Conservation (phyloP, 2,329 filamentous ascomycete species). For the Beauveria sp. region DNA sequence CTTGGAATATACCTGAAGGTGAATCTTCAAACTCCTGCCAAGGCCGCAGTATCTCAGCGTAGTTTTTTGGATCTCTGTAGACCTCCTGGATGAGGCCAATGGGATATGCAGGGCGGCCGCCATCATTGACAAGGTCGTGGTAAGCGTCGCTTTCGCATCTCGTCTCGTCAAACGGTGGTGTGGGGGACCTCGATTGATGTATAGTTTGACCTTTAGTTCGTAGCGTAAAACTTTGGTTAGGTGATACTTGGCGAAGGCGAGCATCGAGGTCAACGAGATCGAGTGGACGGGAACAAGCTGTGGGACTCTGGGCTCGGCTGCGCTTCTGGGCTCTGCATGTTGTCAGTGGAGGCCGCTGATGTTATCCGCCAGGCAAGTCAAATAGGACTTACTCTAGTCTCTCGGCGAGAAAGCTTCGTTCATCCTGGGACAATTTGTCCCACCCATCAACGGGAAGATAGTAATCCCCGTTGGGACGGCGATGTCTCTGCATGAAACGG, state of each 20-base stretch:
- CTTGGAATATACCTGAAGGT: not conserved
- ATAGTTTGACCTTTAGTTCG: not conserved
- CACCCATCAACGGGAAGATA: not conserved
- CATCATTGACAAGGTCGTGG: constrained; percentile 6
- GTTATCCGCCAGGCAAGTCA: too few species aligned
- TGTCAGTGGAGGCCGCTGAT: not conserved
- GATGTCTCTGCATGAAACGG: not conserved
- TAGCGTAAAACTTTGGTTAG: not conserved
- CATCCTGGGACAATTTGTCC: not conserved
- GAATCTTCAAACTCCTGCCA: not conserved
- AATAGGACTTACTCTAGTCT: not conserved
- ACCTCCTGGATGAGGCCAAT: not conserved
- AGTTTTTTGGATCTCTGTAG: not conserved
- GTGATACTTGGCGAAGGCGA: constrained; percentile 12
- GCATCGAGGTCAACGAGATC: constrained; percentile 17
- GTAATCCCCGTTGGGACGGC: not conserved
- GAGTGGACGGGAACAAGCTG: constrained; percentile 11
- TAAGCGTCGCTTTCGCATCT: not conserved
- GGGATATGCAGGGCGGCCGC: constrained; percentile 12
- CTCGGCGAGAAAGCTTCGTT: not conserved
- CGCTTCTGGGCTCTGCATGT: not conserved
- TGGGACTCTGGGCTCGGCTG: constrained; percentile 2
- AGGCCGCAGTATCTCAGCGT: not conserved
- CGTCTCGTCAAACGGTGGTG: not conserved
- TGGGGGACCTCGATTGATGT: not conserved